Evolutionary conservation across 805 yeast species (phyloP).

Genomic region (Lachancea dasiensis): DNA sequence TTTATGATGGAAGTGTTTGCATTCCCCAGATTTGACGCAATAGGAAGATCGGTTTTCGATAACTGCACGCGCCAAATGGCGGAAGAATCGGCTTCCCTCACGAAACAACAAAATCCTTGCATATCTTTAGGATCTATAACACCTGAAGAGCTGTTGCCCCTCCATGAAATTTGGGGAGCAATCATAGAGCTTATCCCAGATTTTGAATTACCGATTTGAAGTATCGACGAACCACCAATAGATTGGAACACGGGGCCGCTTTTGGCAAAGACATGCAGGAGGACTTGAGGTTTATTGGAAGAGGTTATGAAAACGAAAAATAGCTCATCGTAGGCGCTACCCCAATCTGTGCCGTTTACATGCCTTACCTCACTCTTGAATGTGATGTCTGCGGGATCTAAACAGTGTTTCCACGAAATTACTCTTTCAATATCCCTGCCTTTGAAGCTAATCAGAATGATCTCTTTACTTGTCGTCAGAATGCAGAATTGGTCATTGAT

Average conservation of each 20-base stretch:
- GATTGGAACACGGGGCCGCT: conserved; percentile 15
- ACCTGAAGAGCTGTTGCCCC: too few species aligned
- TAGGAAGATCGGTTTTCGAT: too few species aligned
- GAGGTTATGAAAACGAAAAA: conserved; percentile 19
- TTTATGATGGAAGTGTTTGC: not conserved
- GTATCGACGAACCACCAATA: conserved; percentile 13
- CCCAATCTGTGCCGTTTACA: conserved; percentile 9
- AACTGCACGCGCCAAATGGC: too few species aligned
- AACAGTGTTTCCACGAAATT: conserved; percentile 69
- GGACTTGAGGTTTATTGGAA: conserved; percentile 15
- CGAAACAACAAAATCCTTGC: not conserved
- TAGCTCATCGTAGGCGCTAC: conserved; percentile 1
- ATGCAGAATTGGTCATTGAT: conserved; percentile 38
- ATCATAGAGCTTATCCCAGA: conserved; percentile 11
- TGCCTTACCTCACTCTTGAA: conserved; percentile 35
- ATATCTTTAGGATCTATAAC: too few species aligned
- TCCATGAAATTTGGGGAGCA: not conserved
- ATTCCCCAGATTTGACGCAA: too few species aligned
- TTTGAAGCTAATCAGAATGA: conserved; percentile 44
- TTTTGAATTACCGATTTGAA: conserved; percentile 13
- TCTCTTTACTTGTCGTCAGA: conserved; percentile 59
- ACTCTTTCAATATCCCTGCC: conserved; percentile 38
- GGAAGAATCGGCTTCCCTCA: too few species aligned
- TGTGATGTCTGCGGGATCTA: conserved; percentile 51
- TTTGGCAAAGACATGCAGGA: conserved; percentile 18